Evolutionary conservation across 192 early-diverging fungal species (phyloP).

Genomic region (Coemansia reversa): DNA sequence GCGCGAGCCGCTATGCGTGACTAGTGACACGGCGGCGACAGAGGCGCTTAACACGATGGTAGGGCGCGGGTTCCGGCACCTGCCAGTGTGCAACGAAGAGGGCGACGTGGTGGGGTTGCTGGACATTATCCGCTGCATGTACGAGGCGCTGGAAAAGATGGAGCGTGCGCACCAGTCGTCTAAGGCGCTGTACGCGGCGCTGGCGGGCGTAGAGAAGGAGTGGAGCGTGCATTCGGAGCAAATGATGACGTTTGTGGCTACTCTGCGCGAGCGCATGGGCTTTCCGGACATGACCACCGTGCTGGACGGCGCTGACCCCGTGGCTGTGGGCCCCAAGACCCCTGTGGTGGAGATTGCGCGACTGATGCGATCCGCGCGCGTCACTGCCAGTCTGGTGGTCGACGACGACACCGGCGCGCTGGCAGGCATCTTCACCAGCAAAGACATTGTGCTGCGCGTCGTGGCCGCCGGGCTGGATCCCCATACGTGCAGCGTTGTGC

Average conservation of each 20-base stretch:
- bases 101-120: constrained; percentile 81
- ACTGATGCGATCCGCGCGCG: constrained; percentile 69
- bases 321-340: constrained; percentile 63
- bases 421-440: constrained; percentile 91
- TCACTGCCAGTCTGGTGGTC: constrained; percentile 75
- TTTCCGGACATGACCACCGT: constrained; percentile 88
- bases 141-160: constrained; percentile 83
- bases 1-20: constrained; percentile 85
- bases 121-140: constrained; percentile 83
- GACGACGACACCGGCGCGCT: constrained; percentile 63
- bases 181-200: constrained; percentile 74
- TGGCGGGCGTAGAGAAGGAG: constrained; percentile 79
- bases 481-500: constrained; percentile 85
- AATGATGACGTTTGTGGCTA: constrained; percentile 70
- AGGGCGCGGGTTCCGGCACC: constrained; percentile 77
- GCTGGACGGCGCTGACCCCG: constrained; percentile 65
- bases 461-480: constrained; percentile 88
- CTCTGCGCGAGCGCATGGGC: constrained; percentile 79
- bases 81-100: constrained; percentile 84
- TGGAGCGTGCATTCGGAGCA: constrained; percentile 70
- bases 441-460: constrained; percentile 84
- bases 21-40: constrained; percentile 72
- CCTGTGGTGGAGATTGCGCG: constrained; percentile 72
- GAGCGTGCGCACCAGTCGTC: constrained; percentile 80
- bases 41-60: constrained; percentile 85